Conservation (phyloP, 1,284 basidiomycete species). For the Kalmanozyma brasiliensis region DNA sequence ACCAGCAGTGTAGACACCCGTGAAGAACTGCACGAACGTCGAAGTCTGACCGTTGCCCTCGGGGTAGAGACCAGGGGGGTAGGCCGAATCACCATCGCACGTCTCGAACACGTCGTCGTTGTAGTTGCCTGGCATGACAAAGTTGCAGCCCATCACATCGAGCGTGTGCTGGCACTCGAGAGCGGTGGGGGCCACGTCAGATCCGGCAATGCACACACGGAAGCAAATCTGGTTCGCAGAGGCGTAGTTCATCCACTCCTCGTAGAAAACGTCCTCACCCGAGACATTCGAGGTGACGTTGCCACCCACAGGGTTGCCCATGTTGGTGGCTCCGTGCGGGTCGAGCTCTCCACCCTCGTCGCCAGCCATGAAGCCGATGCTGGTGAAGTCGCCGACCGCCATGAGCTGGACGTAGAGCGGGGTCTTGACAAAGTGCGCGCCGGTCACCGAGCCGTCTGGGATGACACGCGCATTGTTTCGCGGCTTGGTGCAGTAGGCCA, state of each 20-base stretch:
- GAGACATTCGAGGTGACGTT: conserved; percentile 72
- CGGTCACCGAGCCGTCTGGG: conserved; percentile 66
- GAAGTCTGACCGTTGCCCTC: conserved; percentile 57
- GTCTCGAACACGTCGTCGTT: conserved; percentile 58
- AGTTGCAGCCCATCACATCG: conserved; percentile 66
- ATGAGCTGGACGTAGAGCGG: conserved; percentile 70
- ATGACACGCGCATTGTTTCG: conserved; percentile 68
- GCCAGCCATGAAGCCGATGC: conserved; percentile 55
- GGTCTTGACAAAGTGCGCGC: conserved; percentile 66
- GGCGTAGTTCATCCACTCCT: conserved; percentile 71
- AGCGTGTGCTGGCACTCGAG: conserved; percentile 65
- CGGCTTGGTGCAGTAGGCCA: conserved; percentile 78
- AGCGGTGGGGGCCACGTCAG: conserved; percentile 53
- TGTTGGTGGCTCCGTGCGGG: conserved; percentile 66
- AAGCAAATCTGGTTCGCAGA: conserved; percentile 64
- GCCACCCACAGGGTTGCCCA: conserved; percentile 72
- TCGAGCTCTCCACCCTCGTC: conserved; percentile 67
- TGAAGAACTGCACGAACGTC: conserved; percentile 64
- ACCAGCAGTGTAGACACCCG: conserved; percentile 45
- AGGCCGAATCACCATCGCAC: conserved; percentile 67
- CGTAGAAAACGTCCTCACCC: conserved; percentile 71
- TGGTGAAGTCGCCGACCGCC: conserved; percentile 68
- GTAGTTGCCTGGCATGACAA: conserved; percentile 69
- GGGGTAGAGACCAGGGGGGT: conserved; percentile 66
- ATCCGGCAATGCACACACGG: conserved; percentile 66